Percentiles rank a stretch among this genome's conserved stretches.
Conservation (phyloP, 2,329 filamentous ascomycete species). For the Clonostachys solani region DNA sequence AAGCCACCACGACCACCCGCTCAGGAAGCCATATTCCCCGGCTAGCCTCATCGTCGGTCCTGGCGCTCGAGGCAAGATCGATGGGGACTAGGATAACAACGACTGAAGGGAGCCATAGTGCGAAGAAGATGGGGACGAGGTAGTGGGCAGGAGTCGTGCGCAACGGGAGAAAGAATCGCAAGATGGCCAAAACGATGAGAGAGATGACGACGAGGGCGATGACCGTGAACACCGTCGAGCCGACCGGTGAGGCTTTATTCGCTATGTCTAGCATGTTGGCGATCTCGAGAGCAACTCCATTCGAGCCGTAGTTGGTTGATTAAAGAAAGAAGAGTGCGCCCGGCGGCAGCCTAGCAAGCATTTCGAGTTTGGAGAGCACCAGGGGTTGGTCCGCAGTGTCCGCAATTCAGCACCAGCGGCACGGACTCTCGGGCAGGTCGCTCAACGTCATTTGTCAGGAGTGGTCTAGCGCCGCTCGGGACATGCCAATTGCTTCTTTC, state of each 20-base stretch:
- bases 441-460: too few species aligned
- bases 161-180: slow-evolving; percentile 86
- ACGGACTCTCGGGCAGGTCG: too few species aligned
- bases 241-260: slow-evolving; percentile 59
- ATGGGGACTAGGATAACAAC: slow-evolving; percentile 92
- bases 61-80: slow-evolving; percentile 83
- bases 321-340: too few species aligned
- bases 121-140: slow-evolving; percentile 88
- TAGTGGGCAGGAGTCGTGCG: slow-evolving; percentile 89
- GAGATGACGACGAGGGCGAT: slow-evolving; percentile 71
- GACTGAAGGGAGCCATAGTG: slow-evolving; percentile 87
- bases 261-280: slow-evolving; percentile 30
- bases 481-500: too few species aligned
- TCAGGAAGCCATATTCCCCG: slow-evolving; percentile 86
- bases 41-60: slow-evolving; percentile 63
- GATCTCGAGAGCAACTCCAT: neutral
- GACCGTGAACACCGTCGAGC: slow-evolving; percentile 75
- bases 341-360: too few species aligned
- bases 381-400: too few species aligned
- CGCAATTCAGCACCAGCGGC: too few species aligned
- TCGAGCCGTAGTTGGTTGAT: neutral
- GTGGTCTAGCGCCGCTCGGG: too few species aligned
- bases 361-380: too few species aligned
- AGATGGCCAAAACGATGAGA: slow-evolving; percentile 72
- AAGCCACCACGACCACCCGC: slow-evolving; percentile 75